phyloP scores from a whole-genome alignment of 805 yeast species.

The Starmerella riodocensis region DNA sequence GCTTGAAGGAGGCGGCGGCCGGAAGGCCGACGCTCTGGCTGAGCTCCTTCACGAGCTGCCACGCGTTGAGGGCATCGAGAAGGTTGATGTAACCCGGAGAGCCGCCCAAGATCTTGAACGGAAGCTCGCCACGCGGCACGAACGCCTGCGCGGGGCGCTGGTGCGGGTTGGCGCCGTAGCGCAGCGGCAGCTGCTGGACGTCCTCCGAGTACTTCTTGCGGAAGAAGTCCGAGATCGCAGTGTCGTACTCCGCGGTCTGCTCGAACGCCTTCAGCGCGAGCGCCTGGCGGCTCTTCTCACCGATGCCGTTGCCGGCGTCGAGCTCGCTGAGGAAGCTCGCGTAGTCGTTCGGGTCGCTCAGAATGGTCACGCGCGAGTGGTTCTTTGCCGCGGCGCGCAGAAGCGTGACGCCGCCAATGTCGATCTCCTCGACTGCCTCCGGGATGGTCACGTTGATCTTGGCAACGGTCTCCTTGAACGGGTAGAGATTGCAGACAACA shows the following conservation, averaged over 20 bases:
- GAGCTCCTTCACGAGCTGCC: conserved; percentile 97
- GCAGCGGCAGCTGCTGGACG: conserved; percentile 75
- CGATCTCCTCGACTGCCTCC: conserved; percentile 97
- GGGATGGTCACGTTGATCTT: conserved; percentile 89
- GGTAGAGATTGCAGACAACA: conserved; percentile 95
- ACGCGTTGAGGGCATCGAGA: conserved; percentile 90
- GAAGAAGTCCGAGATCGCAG: conserved; percentile 91
- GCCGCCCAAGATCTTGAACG: conserved; percentile 86
- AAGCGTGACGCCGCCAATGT: conserved; percentile 94
- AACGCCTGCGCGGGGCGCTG: conserved; percentile 98
- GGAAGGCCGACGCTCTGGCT: conserved; percentile 89
- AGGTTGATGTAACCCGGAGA: conserved; percentile 96
- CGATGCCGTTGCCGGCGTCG: conserved; percentile 48
- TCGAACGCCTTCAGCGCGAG: conserved; percentile 95
- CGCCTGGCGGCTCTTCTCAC: conserved; percentile 59
- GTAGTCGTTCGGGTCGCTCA: conserved; percentile 91
- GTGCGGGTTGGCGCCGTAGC: conserved; percentile 99
- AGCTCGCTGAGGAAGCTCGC: conserved; percentile 75
- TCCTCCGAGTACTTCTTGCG: conserved; percentile 93
- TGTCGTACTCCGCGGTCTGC: conserved; percentile 95
- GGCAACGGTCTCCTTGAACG: conserved; percentile 93
- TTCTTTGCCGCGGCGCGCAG: conserved; percentile 98
- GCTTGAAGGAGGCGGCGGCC: conserved; percentile 98
- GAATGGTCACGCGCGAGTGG: conserved; percentile 88
- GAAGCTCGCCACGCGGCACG: conserved; percentile 74